phyloP scores from a whole-genome alignment of 208 protist genomes.

The Trypanosoma theileri region DNA sequence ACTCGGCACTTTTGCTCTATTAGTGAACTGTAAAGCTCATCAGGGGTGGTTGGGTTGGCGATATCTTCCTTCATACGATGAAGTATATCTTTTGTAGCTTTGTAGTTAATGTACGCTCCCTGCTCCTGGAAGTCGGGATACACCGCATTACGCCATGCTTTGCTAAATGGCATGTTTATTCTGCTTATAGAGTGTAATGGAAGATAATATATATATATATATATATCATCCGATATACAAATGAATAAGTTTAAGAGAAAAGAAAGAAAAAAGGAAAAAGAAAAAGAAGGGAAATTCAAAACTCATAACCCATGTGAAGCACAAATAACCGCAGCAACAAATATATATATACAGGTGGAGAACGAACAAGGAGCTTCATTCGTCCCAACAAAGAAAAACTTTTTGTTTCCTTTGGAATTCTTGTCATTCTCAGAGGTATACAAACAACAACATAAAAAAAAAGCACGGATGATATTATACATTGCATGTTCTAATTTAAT shows the following conservation, averaged over 20 bases:
- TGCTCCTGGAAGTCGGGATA: conserved; percentile 83
- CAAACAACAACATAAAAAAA: background rate
- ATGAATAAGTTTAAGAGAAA: background rate
- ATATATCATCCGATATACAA: background rate
- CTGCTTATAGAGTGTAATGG: conserved; percentile 13
- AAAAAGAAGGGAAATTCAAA: background rate
- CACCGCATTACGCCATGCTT: conserved; percentile 81
- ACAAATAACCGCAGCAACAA: background rate
- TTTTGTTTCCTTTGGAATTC: no score
- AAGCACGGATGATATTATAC: background rate
- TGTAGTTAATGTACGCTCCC: conserved; percentile 86
- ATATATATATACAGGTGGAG: conserved; percentile 14
- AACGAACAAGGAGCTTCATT: background rate
- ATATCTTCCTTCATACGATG: conserved; percentile 87
- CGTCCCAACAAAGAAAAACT: background rate
- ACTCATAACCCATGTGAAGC: background rate
- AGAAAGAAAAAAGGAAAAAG: background rate
- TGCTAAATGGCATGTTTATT: conserved; percentile 78
- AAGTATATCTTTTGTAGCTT: conserved; percentile 82
- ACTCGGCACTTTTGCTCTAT: conserved; percentile 68
- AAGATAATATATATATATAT: no score
- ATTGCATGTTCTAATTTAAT: background rate
- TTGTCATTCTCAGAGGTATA: background rate
- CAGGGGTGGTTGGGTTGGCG: conserved; percentile 74
- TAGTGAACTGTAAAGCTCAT: conserved; percentile 76